Percentiles rank a stretch among this genome's conserved stretches.
Conservation (phyloP, 108 stramenopile species). For the Craspedostauros australis region DNA sequence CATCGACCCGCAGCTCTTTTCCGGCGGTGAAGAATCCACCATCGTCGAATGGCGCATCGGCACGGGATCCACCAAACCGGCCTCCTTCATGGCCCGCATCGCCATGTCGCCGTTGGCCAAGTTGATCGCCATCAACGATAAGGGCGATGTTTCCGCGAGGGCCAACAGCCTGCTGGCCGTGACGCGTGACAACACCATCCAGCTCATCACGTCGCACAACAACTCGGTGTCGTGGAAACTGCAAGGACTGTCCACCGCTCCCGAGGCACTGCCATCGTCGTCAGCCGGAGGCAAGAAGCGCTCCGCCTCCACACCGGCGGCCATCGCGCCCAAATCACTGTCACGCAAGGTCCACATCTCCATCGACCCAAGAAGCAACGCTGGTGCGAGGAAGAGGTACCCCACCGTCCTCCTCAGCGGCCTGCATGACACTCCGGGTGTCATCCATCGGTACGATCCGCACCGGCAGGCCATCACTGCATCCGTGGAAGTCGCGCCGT, state of each 20-base stretch:
- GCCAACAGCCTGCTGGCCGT: slow-evolving; percentile 38
- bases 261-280: slow-evolving; percentile 5
- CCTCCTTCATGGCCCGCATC: slow-evolving; percentile 53
- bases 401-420: slow-evolving; percentile 25
- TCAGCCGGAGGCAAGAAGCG: slow-evolving; percentile 5
- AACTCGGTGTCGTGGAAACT: slow-evolving; percentile 53
- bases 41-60: slow-evolving; percentile 75
- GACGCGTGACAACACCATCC: slow-evolving; percentile 64
- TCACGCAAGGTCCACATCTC: not conserved
- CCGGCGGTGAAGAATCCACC: slow-evolving; percentile 74
- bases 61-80: slow-evolving; percentile 47
- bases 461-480: slow-evolving; percentile 31
- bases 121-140: slow-evolving; percentile 10
- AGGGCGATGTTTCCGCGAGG: slow-evolving; percentile 5
- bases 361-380: slow-evolving; percentile 8
- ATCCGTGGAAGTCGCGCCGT: slow-evolving; percentile 67
- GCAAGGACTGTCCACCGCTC: slow-evolving; percentile 42
- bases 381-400: not conserved
- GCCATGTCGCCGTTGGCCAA: slow-evolving; percentile 59
- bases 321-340: slow-evolving; percentile 11
- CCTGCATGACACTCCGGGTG: slow-evolving; percentile 60
- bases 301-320: not conserved
- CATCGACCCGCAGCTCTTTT: slow-evolving; percentile 41
- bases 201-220: slow-evolving; percentile 54
- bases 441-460: slow-evolving; percentile 77